Evolutionary conservation across 2,329 filamentous ascomycete species (phyloP), one percentile per base, ranked within the genome.

Genomic region (Colletotrichum sp.): DNA sequence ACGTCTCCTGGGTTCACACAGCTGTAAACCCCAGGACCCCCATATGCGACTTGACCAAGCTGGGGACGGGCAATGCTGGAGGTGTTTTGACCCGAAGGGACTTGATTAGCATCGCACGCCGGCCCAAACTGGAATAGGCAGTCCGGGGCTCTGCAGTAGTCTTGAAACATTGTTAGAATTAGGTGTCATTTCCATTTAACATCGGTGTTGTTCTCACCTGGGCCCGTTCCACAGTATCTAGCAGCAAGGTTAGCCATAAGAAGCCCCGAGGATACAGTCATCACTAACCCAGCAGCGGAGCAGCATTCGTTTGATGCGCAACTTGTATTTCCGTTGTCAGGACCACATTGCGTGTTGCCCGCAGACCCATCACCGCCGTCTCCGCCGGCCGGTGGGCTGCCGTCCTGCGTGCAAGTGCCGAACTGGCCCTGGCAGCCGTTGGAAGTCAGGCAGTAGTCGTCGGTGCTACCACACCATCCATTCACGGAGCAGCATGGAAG

Each of bases 61-160:
- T 88, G 85, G 7, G 88, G 84, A 43, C 90, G 86, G 34, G 84
- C 79, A 69, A 92, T 83, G 4, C 80, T 83, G 4, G 87, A 87
- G 5, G 90, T 92, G 77, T 89, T 89, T n/a, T 83, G 81, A 18
- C 90, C 90, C 26, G 71, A 18, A 5, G 24, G 85, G 78, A 8
- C 90, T 89, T 36, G 84, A 79, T 91, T 90, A 67, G 86, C 89
- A 78, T 91, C 89, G 79, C 90, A 92, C 16, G 82, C 87, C 18
- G 89, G 83, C 18, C 88, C 89, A 77, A 88, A 90, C 77, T 85
- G 80, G 78, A 90, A 88, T 75, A 88, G 84, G 77, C 90, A 92
- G 78, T 90, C 90, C 13, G 90, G 90, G 55, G 89, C 86, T 73
- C 84, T 84, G 82, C 90, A 92, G 81, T 90, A 52, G 16, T 76